Evolutionary conservation across 805 yeast species (phyloP).

Genomic region (Cyberlindnera misumaiensis): DNA sequence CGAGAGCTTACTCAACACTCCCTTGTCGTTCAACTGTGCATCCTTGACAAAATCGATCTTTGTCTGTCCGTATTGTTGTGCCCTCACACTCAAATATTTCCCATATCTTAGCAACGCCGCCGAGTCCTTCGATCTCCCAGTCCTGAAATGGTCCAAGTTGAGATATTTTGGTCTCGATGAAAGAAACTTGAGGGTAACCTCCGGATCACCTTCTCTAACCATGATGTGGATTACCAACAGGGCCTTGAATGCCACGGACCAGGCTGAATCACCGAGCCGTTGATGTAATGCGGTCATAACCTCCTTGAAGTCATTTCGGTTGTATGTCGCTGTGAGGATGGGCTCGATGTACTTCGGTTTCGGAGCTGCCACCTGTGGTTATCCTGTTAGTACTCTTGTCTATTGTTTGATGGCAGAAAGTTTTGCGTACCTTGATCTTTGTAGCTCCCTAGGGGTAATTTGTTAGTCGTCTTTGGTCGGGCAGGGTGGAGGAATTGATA

Average conservation of each 20-base stretch:
- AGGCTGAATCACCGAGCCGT: constrained; percentile 72
- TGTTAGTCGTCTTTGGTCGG: constrained; percentile 4
- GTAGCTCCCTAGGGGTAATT: constrained; percentile 47
- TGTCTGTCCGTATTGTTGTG: constrained; percentile 59
- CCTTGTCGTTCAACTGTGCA: constrained; percentile 30
- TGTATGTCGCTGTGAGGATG: constrained; percentile 47
- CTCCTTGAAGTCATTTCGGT: constrained; percentile 45
- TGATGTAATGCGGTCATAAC: constrained; percentile 58
- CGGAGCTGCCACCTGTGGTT: constrained; percentile 82
- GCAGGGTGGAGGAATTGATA: constrained; percentile 1
- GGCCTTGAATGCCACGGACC: constrained; percentile 88
- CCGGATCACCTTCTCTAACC: constrained; percentile 85
- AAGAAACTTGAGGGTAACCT: constrained; percentile 61
- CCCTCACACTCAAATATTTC: constrained; percentile 61
- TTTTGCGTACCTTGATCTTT: constrained; percentile 41
- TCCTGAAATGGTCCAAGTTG: constrained; percentile 34
- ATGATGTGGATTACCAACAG: constrained; percentile 80
- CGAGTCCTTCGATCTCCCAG: constrained; percentile 35
- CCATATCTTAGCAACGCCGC: constrained; percentile 59
- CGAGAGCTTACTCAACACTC: constrained; percentile 45
- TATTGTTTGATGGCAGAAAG: neutral
- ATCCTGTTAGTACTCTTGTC: constrained; percentile 2
- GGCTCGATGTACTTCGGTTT: constrained; percentile 95
- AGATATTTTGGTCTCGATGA: constrained; percentile 44
- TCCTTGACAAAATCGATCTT: constrained; percentile 75